A percentile compares a stretch with the other conserved stretches of the same genome.
Evolutionary conservation across 1,139 yeast species (phyloP).

Genomic region (Pneumocystis sp.): DNA sequence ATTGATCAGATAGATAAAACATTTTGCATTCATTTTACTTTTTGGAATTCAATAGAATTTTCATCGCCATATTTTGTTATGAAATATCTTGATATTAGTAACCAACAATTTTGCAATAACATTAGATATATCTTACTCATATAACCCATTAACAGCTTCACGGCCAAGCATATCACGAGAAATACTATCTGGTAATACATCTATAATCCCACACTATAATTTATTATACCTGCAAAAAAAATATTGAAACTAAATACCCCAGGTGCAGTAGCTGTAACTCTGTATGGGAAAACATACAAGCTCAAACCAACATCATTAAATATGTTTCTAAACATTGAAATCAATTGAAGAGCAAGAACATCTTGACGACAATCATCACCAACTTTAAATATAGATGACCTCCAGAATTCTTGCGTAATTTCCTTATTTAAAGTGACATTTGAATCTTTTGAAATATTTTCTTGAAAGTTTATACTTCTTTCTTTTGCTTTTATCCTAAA

Average conservation of each 20-base stretch:
- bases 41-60: constrained; percentile 73
- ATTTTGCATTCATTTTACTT: constrained; percentile 24
- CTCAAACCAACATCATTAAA: constrained; percentile 83
- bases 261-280: constrained; percentile 97
- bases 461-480: constrained; percentile 16
- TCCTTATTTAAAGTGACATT: constrained; percentile 25
- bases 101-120: background rate
- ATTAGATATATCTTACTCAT: constrained; percentile 31
- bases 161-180: constrained; percentile 98
- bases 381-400: constrained; percentile 93
- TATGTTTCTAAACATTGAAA: constrained; percentile 79
- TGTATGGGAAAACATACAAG: constrained; percentile 76
- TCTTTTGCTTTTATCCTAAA: constrained; percentile 52
- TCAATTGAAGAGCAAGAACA: constrained; percentile 80
- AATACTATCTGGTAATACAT: constrained; percentile 84
- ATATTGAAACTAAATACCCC: constrained; percentile 30
- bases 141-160: constrained; percentile 94
- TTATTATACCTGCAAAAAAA: background rate
- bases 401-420: constrained; percentile 38
- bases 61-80: constrained; percentile 89
- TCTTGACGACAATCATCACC: constrained; percentile 99
- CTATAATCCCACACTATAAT: constrained; percentile 73
- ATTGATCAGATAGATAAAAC: background rate
- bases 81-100: constrained; percentile 34
- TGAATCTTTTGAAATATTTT: constrained; percentile 19